Percentiles rank a stretch among this genome's conserved stretches.
These are phyloP conservation scores for Emmonsiellopsis sp. DNA, from an alignment of 2,329 filamentous ascomycete species.

Conservation along the genomic window DNA sequence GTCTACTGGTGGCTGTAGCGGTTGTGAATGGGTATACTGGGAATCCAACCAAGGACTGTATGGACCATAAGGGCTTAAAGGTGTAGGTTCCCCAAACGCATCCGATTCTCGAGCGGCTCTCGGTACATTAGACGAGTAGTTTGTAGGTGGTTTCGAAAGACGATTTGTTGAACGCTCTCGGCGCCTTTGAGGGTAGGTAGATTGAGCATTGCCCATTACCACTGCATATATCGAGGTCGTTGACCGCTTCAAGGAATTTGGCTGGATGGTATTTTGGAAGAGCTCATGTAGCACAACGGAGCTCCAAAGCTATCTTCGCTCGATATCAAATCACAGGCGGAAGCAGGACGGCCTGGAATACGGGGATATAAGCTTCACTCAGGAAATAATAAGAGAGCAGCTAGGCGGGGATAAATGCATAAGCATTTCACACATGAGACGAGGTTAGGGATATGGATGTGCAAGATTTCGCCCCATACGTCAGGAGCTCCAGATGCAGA, in stretches of 20 bases:
- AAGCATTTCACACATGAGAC: background rate
- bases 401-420: background rate
- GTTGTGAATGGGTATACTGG: background rate
- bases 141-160: conserved; percentile 29
- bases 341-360: background rate
- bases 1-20: background rate
- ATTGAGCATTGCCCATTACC: conserved; percentile 29
- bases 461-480: background rate
- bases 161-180: conserved; percentile 24
- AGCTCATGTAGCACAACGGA: background rate
- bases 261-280: background rate
- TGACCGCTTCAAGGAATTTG: background rate
- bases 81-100: conserved; percentile 5
- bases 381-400: background rate
- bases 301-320: background rate
- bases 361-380: background rate
- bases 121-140: conserved; percentile 11
- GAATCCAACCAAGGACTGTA: conserved; percentile 7
- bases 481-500: background rate
- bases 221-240: background rate
- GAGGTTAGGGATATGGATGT: background rate
- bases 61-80: conserved; percentile 6
- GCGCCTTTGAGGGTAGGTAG: conserved; percentile 23
- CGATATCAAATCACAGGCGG: background rate
- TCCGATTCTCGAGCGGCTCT: conserved; percentile 10